Percentiles rank a stretch among this genome's conserved stretches.
phyloP scores from a whole-genome alignment of 495 filamentous ascomycete genomes.

The Hypoxylon fragiforme region DNA sequence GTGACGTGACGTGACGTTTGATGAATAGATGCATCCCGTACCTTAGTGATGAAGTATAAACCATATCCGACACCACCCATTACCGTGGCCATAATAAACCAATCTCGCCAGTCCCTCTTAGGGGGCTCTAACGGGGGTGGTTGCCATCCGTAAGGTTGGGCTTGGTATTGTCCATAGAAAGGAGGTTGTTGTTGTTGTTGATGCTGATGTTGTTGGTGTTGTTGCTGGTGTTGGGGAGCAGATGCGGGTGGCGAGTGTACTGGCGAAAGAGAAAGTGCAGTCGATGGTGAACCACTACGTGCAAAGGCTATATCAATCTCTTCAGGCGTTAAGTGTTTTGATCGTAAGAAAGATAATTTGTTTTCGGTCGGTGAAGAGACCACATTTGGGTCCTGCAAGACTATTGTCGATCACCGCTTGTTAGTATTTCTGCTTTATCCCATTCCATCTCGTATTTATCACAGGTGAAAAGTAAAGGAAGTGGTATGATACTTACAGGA shows the following conservation, averaged over 20 bases:
- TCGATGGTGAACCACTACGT: slow-evolving; percentile 64
- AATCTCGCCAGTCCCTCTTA: slow-evolving; percentile 93
- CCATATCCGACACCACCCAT: slow-evolving; percentile 85
- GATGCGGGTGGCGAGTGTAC: slow-evolving; percentile 44
- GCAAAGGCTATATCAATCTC: slow-evolving; percentile 86
- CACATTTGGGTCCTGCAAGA: slow-evolving; percentile 91
- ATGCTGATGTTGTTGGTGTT: no score
- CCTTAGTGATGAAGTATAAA: slow-evolving; percentile 84
- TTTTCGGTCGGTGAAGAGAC: slow-evolving; percentile 90
- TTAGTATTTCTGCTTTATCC: slow-evolving; percentile 19
- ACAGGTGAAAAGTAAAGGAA: slow-evolving; percentile 38
- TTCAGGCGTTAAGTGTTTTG: slow-evolving; percentile 95
- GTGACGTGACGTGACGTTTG: no score
- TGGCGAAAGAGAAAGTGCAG: background rate
- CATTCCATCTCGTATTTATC: slow-evolving; percentile 16
- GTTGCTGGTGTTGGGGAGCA: slow-evolving; percentile 42
- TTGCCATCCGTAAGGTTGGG: slow-evolving; percentile 65
- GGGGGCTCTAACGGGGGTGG: slow-evolving; percentile 70
- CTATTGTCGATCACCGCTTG: slow-evolving; percentile 47
- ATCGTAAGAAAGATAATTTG: slow-evolving; percentile 87
- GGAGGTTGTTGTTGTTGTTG: no score
- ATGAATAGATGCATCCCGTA: slow-evolving; percentile 33
- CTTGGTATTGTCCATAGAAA: slow-evolving; percentile 71
- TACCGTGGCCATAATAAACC: slow-evolving; percentile 96
- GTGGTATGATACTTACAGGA: slow-evolving; percentile 57